Evolutionary conservation across 768 basidiomycete genomes (phyloP), one percentile per base, ranked within the genome.

Genomic region (Royoungia palumana): DNA sequence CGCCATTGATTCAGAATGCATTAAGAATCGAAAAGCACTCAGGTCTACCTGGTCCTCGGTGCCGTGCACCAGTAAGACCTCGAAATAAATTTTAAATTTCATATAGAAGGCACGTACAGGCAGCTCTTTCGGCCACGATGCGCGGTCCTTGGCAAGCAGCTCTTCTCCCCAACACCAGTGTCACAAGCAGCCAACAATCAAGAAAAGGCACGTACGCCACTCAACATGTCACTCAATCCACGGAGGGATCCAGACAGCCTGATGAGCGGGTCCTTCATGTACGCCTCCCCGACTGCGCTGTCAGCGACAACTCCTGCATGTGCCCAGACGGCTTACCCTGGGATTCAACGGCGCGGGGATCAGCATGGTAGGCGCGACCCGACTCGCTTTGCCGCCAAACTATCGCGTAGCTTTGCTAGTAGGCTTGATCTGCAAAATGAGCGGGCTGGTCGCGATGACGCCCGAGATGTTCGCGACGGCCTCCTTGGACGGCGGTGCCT

Each of bases 371-470:
- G 88, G 88, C 1, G 73, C 40, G 16, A 87, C 4, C 4, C 55
- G 47, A 47, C 77, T 77, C 1, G 72, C 69, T 57, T 72, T 72
- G 4, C 75, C 70, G 4, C 82, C 87, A 27, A 78, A 51, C 74
- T 76, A 79, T 22, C 79, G 78, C 28, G 74, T 38, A 0, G 76
- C 24, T 52, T 76, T 80, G 1, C 75, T 63, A 3, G 81, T 79
- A 0, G 88, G 87, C 5, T 73, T 70, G 1, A 87, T 71, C 61
- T 86, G 81, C 4, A 68, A 69, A 43, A 92, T 72, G 24, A 88
- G 70, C 3, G 89, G 89, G 49, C 85, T 85, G 20, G 78, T 76
- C 3, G 79, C 72, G 45, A 91, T 83, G 30, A 89, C 68, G 0
- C 86, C 89, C n/a, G 76, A 65, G 13, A 91, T 66, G 17, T 66